Evolutionary conservation across 208 protist species (phyloP), one percentile per base, ranked within the genome.

Genomic region (Phytomonas sp.): DNA sequence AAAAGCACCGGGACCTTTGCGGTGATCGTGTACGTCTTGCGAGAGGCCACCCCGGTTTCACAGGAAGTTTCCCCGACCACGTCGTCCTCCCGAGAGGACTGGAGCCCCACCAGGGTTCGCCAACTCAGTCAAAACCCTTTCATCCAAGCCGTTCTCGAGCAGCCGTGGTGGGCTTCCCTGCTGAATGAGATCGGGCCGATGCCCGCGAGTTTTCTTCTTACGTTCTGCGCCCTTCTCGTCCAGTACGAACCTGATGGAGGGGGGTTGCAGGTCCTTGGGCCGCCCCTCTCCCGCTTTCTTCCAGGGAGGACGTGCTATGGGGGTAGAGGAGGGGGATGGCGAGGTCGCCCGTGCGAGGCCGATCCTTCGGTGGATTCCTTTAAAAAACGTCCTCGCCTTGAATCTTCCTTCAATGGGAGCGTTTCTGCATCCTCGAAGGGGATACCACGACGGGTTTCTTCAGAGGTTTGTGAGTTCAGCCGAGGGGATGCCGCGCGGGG

Each of bases 181-280:
- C 78, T 83, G 33, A 46, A 69, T 31, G 66, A 66, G 15, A 34
- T 92, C 4, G 81, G 86, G n/a, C 75, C 76, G 4, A 70, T 77
- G 0, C 77, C 59, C 2, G 43, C 67, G 20, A 76, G 65, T 40
- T 92, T 81, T 62, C 72, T 92, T 28, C 53, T 71, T 1, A n/a
- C 66, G 6, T 87, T 73, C 75, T 84, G 76, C n/a, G 72, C 82
- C 13, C 15, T 88, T 8, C 75, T 88, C 23, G 74, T 86, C 62
- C 87, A 92, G 75, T 82, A 88, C 67, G 79, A 82, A 34, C 63
- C 79, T 23, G 72, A 63, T 64, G 80, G 75, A 2, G 87, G 87
- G 15, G 83, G 84, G 0, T 32, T 92, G 46, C 87, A 92, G 72
- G 84, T 90, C 60, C 64, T 88, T 29, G 87, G 87, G 4, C 83